A percentile compares a stretch with the other conserved stretches of the same genome.
Conservation (phyloP, 176 grass and related monocot species). For the Dactylis glomerata region DNA sequence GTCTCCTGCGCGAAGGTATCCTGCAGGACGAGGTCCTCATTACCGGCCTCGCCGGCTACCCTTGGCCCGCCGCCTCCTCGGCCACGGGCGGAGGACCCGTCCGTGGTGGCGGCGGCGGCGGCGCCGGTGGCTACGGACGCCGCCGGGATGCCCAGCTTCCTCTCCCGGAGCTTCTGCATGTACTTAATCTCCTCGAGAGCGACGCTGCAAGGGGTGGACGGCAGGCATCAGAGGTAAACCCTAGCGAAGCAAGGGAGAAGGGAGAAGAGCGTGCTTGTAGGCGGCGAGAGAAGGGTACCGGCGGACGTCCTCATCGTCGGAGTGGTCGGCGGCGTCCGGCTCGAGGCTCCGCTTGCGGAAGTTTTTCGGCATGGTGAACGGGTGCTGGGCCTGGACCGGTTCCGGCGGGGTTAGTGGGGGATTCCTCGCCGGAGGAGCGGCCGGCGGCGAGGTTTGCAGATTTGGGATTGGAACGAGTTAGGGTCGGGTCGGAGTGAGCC, state of each 20-base stretch:
- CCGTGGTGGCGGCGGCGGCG: not conserved
- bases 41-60: conserved; percentile 31
- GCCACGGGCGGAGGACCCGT: conserved; percentile 10
- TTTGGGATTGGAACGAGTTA: not conserved
- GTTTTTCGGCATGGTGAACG: conserved; percentile 41
- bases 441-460: conserved; percentile 34
- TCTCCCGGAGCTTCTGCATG: conserved; percentile 63
- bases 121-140: conserved; percentile 6
- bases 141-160: conserved; percentile 51
- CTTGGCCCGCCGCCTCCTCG: not conserved
- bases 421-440: conserved; percentile 19
- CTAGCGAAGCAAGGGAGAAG: not conserved
- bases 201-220: conserved; percentile 21
- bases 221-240: not conserved
- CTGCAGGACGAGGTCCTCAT: conserved; percentile 86
- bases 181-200: conserved; percentile 74
- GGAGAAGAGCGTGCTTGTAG: not conserved
- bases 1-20: conserved; percentile 99
- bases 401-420: not conserved
- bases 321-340: conserved; percentile 43
- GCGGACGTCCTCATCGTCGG: conserved; percentile 56
- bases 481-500: not conserved
- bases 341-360: conserved; percentile 67
- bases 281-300: conserved; percentile 14
- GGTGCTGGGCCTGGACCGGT: not conserved